phyloP scores from a whole-genome alignment of 345 rosid genomes.

The Populus deltoides region DNA sequence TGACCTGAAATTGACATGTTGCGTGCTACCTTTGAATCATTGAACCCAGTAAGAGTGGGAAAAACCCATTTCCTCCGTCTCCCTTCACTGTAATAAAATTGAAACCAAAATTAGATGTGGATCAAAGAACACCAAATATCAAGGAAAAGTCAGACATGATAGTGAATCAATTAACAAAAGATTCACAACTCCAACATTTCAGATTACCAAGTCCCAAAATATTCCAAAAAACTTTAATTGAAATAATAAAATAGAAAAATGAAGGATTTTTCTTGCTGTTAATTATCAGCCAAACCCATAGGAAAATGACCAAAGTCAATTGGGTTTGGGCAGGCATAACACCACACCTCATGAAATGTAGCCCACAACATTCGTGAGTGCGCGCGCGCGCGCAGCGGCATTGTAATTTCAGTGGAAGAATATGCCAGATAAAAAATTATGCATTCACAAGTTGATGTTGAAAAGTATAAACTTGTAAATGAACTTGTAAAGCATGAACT shows the following conservation, averaged over 20 bases:
- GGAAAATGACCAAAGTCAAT: not conserved
- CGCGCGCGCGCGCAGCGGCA: not conserved
- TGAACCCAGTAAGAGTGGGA: constrained; percentile 58
- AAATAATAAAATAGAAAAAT: not conserved
- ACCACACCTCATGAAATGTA: not conserved
- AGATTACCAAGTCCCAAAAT: not conserved
- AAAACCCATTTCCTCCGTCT: constrained; percentile 93
- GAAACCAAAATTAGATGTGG: constrained; percentile 18
- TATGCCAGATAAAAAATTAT: not conserved
- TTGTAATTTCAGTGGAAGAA: not conserved
- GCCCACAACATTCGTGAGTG: not conserved
- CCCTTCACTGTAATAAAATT: constrained; percentile 66
- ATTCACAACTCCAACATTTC: not conserved
- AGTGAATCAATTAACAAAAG: not conserved
- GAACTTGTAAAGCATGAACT: not conserved
- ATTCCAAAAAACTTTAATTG: not conserved
- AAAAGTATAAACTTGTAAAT: not conserved
- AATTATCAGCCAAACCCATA: not conserved
- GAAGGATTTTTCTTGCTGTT: not conserved
- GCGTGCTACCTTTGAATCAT: constrained; percentile 51
- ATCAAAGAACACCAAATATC: not conserved
- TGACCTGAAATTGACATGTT: constrained; percentile 14
- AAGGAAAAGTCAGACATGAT: not conserved
- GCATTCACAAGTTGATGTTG: not conserved
- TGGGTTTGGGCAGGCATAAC: not conserved